Evolutionary conservation across 1,139 yeast genomes (phyloP), one percentile per base, ranked within the genome.

Genomic region (Pichia sp.): DNA sequence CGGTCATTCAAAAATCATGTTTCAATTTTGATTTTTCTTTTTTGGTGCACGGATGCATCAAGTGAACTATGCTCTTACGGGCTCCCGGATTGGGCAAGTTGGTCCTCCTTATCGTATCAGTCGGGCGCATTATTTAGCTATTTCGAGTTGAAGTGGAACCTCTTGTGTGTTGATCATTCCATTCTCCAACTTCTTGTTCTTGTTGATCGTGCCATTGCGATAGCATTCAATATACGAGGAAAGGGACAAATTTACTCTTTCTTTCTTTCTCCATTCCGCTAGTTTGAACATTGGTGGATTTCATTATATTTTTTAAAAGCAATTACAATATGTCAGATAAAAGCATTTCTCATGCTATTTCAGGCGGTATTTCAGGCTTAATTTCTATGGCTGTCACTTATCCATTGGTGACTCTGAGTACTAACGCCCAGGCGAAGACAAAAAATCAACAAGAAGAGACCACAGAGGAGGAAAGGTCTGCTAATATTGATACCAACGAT

Each of bases 301-400:
- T 2, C 23, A 19, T 19, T 19, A 19, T 19, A 19, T 19, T 19
- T 19, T 19, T 3, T 13, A 51, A 23, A 8, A 47, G 16, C 26
- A 16, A 19, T n/a, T 29, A 26, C n/a, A 51, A 16, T 10, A 56
- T 57, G 59, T 54, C 59, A 8, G 55, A 52, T 11, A 57, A 55
- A 16, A 54, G 82, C 61, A 69, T 81, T 44, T 92, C 95, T 44
- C 97, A 90, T 67, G 97, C 97, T 15, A 72, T 90, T 26, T 88
- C 96, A 11, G 97, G 97, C 13, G 96, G 97, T 50, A 87, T 93
- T 11, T 96, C 96, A 41, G 97, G 97, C 26, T 90, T 95, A 44
- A 78, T 89, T 48, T 82, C 96, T 8, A 87, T 90, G 85, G 79
- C 86, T 1, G 84, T 87, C 46, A 88, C 97, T 2, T 88, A 90